Base-by-base conservation (phyloP, 352 stramenopile genomes). In the Globisporangium irregulare region DNA sequence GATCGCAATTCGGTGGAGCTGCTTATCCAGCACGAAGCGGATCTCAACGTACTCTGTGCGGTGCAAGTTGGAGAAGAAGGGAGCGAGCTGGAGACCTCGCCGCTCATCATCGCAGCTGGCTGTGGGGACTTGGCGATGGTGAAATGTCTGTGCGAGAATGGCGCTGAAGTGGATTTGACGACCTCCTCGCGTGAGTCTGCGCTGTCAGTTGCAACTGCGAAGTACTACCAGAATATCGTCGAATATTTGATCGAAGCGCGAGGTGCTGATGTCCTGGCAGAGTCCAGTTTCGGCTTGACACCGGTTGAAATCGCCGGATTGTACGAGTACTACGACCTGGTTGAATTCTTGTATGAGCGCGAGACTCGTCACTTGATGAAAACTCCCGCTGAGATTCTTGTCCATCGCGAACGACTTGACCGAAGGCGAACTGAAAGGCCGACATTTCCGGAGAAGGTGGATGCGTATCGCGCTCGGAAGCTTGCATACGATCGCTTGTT, bases 21-120 rank as follows among this genome's bases (percentile, higher is more conserved):
- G 24, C 12, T 58, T 18, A 15, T 34, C n/a, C 24, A 34, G n/a
- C 20, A 29, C 10, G 51, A 58, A 18, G 12, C 24, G 3, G 12
- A 58, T 34, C 22, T 36, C 24, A 34, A 58, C 25, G 51, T 34
- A 10, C 5, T 58, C 0, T 58, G 24, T 14, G 29, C 2, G n/a
- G 22, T 58, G 24, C 51, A 15, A 22, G 51, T 29, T 34, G 51
- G 51, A 58, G 51, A n/a, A 22, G 24, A 34, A 12, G 12, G 29
- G 14, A 22, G 38, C 38, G 38, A 58, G 10, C 51, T 58, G 22
- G 51, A 58, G 51, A 58, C 36, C 24, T 58, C 51, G 51, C 51
- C 51, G 29, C 22, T 58, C 51, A 58, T 58, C 24, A 15, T 58
- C 24, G 51, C 51, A 58, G 51, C 51, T 34, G 51, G 51, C 51